Percentiles rank a stretch among this genome's conserved stretches.
phyloP scores from a whole-genome alignment of 176 grass and related monocot genomes.

The Carex littledalei region DNA sequence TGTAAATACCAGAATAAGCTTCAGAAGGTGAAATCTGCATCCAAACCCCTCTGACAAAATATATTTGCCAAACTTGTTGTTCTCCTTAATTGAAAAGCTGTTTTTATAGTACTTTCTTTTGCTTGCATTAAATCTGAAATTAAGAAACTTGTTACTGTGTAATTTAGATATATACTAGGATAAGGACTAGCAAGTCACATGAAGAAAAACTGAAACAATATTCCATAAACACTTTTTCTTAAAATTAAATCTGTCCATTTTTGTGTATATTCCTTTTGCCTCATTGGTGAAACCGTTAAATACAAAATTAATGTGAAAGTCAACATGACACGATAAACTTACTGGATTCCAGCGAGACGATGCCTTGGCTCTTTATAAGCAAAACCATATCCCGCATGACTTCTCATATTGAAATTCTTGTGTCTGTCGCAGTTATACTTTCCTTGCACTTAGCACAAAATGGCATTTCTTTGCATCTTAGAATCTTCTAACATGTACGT shows the following conservation, averaged over 20 bases:
- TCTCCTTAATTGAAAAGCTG: not conserved
- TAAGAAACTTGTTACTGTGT: not conserved
- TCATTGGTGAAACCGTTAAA: not conserved
- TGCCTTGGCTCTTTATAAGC: not conserved
- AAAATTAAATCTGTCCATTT: not conserved
- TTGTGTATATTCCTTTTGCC: not conserved
- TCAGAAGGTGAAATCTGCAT: slow-evolving; percentile 17
- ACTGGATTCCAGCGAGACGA: slow-evolving; percentile 1
- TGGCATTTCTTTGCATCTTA: not conserved
- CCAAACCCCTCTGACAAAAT: not conserved
- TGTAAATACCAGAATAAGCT: slow-evolving; percentile 18
- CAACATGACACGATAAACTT: not conserved
- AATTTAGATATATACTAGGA: not conserved
- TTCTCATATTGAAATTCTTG: slow-evolving; percentile 15
- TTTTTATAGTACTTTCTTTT: not conserved
- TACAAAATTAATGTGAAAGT: not conserved
- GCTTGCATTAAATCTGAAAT: not conserved
- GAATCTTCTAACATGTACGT: not conserved
- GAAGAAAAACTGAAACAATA: not conserved
- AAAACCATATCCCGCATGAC: not conserved
- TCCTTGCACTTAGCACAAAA: not conserved
- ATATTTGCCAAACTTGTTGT: slow-evolving; percentile 19
- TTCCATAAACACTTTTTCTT: not conserved
- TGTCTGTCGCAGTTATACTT: not conserved
- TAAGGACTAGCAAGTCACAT: not conserved